These are phyloP conservation scores for Ocimum tenuiflorum DNA, from an alignment of 257 asterid genomes.

Conservation along the genomic window DNA sequence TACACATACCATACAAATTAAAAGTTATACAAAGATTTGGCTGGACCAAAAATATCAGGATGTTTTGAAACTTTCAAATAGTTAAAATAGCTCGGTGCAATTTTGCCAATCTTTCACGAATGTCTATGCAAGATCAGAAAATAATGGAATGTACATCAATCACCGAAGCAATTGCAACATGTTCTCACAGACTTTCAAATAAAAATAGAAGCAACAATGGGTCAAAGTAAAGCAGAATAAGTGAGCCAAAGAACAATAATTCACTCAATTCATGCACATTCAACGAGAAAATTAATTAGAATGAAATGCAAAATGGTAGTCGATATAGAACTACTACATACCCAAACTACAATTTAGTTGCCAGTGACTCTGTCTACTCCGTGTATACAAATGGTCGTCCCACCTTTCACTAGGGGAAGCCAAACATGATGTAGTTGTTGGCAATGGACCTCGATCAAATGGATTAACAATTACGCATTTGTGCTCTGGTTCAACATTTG, in stretches of 20 bases:
- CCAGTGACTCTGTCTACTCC: constrained; percentile 14
- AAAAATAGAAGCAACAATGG: not conserved
- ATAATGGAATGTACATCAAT: not conserved
- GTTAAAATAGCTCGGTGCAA: not conserved
- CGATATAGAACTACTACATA: constrained; percentile 1
- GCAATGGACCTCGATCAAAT: constrained; percentile 2
- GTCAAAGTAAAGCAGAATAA: not conserved
- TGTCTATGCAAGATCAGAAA: not conserved
- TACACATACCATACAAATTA: not conserved
- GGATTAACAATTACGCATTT: constrained; percentile 14
- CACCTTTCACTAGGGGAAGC: constrained; percentile 20
- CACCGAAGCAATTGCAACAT: constrained; percentile 1
- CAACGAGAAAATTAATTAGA: not conserved
- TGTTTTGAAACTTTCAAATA: not conserved
- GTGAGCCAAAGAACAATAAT: not conserved
- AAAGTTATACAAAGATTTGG: not conserved
- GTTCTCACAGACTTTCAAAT: not conserved
- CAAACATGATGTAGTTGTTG: constrained; percentile 14
- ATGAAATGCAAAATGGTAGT: constrained; percentile 2
- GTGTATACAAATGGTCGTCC: constrained; percentile 12
- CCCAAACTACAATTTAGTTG: constrained; percentile 23
- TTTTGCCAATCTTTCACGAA: not conserved
- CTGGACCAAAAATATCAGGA: not conserved
- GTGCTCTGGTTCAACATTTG: constrained; percentile 9
- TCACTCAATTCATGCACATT: not conserved